These are phyloP conservation scores for Stevia rebaudiana DNA, from an alignment of 140 eudicot genomes.

Conservation along the genomic window DNA sequence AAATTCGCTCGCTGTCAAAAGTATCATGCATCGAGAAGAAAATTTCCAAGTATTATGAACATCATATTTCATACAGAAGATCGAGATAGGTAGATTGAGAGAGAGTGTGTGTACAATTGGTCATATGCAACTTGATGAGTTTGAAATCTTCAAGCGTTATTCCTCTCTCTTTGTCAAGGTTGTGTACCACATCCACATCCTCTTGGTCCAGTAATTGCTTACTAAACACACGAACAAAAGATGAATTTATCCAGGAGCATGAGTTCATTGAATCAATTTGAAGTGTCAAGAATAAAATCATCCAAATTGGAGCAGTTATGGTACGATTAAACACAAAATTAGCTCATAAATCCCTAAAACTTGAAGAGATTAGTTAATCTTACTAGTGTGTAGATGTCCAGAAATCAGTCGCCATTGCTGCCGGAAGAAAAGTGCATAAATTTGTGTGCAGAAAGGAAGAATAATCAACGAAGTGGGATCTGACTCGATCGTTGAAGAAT, in stretches of 20 bases:
- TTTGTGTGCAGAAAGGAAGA: conserved; percentile 19
- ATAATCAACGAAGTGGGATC: conserved; percentile 24
- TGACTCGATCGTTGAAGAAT: conserved; percentile 29
- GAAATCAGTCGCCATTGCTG: conserved; percentile 87
- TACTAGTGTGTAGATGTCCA: conserved; percentile 97
- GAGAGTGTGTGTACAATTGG: conserved; percentile 57
- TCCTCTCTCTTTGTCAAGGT: conserved; percentile 74
- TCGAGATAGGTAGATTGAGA: background rate
- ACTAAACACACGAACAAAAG: conserved; percentile 31
- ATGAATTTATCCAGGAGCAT: conserved; percentile 1
- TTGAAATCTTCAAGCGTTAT: conserved; percentile 85
- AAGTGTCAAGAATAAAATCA: background rate
- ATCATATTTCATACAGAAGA: background rate
- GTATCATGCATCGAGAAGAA: conserved; percentile 9
- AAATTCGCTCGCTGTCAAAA: background rate
- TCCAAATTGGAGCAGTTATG: background rate
- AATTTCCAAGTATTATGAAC: background rate
- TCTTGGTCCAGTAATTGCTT: conserved; percentile 83
- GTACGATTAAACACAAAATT: background rate
- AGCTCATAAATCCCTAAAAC: background rate
- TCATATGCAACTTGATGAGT: conserved; percentile 93
- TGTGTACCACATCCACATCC: conserved; percentile 81
- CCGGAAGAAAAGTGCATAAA: conserved; percentile 4
- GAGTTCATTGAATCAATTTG: background rate
- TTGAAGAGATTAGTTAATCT: conserved; percentile 9